Conservation (phyloP, 1,284 basidiomycete genomes). For the Caloboletus firmus region DNA sequence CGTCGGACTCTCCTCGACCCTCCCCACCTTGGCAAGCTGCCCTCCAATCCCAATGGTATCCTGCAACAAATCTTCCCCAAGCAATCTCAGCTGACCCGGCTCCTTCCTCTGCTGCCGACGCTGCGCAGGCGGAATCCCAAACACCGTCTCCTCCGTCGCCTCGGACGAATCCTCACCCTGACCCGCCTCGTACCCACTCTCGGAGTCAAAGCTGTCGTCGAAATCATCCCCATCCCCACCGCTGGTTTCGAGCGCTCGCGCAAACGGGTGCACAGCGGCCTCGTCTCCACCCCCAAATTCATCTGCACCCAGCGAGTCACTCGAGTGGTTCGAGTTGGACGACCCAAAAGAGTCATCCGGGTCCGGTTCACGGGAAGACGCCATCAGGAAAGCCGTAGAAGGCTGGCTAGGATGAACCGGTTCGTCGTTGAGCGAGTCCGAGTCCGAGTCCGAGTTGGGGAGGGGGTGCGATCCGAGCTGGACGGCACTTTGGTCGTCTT, state of each 20-base stretch:
- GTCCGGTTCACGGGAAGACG: constrained; percentile 33
- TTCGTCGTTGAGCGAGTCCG: constrained; percentile 44
- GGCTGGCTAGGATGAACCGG: constrained; percentile 50
- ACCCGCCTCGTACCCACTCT: constrained; percentile 23
- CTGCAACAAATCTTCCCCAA: constrained; percentile 58
- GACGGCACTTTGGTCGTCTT: constrained; percentile 22
- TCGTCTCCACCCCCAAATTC: constrained; percentile 37
- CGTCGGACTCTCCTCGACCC: constrained; percentile 64
- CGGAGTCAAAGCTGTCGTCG: constrained; percentile 52
- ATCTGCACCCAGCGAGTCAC: constrained; percentile 49
- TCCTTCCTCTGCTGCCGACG: constrained; percentile 35
- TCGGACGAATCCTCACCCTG: constrained; percentile 16
- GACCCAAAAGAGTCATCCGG: constrained; percentile 58
- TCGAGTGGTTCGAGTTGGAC: constrained; percentile 43
- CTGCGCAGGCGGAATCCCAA: constrained; percentile 60
- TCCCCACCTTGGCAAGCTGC: constrained; percentile 47
- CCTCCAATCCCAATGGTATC: constrained; percentile 61
- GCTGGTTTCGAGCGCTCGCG: constrained; percentile 38
- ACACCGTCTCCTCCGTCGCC: constrained; percentile 61
- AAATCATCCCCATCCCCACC: constrained; percentile 49
- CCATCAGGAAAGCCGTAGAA: constrained; percentile 60
- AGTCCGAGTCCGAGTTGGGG: constrained; percentile 24
- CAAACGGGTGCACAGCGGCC: constrained; percentile 55
- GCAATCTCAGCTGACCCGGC: constrained; percentile 46
- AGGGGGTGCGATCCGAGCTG: constrained; percentile 11